These are phyloP conservation scores for Aspergillus arachidicola DNA, from an alignment of 2,329 filamentous ascomycete species.

Conservation along the genomic window DNA sequence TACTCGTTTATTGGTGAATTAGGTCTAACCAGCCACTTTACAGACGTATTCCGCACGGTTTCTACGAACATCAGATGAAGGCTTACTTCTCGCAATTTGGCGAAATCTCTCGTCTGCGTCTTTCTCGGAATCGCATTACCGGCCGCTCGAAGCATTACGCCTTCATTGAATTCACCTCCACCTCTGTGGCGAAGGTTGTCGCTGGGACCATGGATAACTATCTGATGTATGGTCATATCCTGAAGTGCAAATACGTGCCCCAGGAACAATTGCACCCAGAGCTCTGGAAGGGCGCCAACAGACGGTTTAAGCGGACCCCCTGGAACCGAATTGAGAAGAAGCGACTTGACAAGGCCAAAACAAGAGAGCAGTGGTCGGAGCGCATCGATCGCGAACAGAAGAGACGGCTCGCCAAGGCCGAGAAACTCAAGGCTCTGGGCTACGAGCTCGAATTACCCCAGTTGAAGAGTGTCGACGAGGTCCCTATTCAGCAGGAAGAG, in stretches of 20 bases:
- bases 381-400: slow-evolving; percentile 73
- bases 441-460: slow-evolving; percentile 79
- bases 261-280: slow-evolving; percentile 76
- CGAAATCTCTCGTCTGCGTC: slow-evolving; percentile 72
- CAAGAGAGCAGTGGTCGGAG: slow-evolving; percentile 76
- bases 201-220: slow-evolving; percentile 98
- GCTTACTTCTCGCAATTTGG: slow-evolving; percentile 95
- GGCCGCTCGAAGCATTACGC: slow-evolving; percentile 91
- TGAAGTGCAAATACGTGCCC: slow-evolving; percentile 82
- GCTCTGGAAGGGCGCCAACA: slow-evolving; percentile 88
- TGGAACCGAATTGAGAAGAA: slow-evolving; percentile 83
- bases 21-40: slow-evolving; percentile 18
- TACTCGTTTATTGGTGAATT: slow-evolving; percentile 10
- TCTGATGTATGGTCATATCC: slow-evolving; percentile 88
- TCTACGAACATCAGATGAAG: slow-evolving; percentile 95
- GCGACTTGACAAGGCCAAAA: slow-evolving; percentile 71
- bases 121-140: slow-evolving; percentile 90
- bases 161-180: slow-evolving; percentile 82
- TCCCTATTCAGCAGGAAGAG: slow-evolving; percentile 45
- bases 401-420: slow-evolving; percentile 68
- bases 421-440: slow-evolving; percentile 76
- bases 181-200: slow-evolving; percentile 85
- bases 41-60: slow-evolving; percentile 84
- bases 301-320: slow-evolving; percentile 84
- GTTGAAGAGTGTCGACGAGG: slow-evolving; percentile 65